Evolutionary conservation across 192 early-diverging fungal genomes (phyloP), one percentile per base, ranked within the genome.

Genomic region (Coemansia sp.): DNA sequence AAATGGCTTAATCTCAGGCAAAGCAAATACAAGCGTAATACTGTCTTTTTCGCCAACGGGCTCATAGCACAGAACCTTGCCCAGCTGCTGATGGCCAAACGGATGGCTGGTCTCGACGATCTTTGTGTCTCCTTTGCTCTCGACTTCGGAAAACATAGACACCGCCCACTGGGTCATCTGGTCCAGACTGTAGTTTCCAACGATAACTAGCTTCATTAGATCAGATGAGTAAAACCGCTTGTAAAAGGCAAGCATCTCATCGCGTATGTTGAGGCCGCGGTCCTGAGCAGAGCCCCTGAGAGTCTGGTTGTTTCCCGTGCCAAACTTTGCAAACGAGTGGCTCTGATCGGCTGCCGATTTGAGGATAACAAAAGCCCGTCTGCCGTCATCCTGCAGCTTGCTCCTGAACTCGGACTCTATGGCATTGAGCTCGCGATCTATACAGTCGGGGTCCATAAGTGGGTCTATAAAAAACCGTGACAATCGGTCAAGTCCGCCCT

Each of bases 381-480:
- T 25, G 19, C 22, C 23, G 61, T 94, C 92, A 11, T 74, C 69
- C 60, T 92, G 92, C n/a, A 92, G 50, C 61, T 93, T 89, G 54
- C 91, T 88, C 55, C 93, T 93, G 74, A 90, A 88, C 60, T 98
- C 95, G 1, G 94, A 95, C 69, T 98, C 93, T 1, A 98, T 91
- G 1, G 93, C 94, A 1, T 83, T 80, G 52, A 97, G 64, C 78
- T 98, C 96, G 10, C 92, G 84, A 25, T 93, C 94, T 14, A 89
- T 89, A 62, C 91, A 90, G 23, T 84, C 83, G 24, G 88, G 84
- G 39, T 84, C 75, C 75, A 97, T 90, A 30, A 95, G 84, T 7
- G 96, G 94, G n/a, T 83, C 80, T n/a, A 93, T 90, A 66, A 98
- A 98, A 72, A 97, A 98, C 65, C 93, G 88, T 0, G 92, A 84